These are phyloP conservation scores for Fusarium sp. DNA, from an alignment of 2,329 filamentous ascomycete genomes.

Conservation along the genomic window DNA sequence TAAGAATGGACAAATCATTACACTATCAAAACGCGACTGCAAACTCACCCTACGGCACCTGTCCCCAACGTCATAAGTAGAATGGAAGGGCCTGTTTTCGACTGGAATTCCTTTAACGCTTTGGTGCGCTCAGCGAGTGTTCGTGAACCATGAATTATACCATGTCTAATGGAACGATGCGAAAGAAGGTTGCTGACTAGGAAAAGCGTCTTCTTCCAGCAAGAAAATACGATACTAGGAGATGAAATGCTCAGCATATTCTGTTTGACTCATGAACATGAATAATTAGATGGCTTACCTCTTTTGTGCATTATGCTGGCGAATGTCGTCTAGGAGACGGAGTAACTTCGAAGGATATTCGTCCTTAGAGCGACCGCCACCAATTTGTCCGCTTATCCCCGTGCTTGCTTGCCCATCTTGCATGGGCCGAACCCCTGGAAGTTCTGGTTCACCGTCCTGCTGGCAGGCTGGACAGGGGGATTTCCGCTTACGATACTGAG, in stretches of 20 bases:
- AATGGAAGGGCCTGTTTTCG: neutral
- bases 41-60: neutral
- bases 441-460: neutral
- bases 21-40: no score
- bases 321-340: neutral
- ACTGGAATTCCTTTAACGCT: neutral
- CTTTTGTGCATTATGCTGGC: neutral
- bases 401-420: neutral
- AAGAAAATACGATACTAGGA: neutral
- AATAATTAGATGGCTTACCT: neutral
- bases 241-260: neutral
- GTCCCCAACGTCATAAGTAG: neutral
- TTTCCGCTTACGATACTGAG: neutral
- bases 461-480: neutral
- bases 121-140: neutral
- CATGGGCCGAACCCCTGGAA: fast-evolving
- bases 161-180: neutral
- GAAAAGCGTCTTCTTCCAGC: neutral
- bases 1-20: no score
- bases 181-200: neutral
- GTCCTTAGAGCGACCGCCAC: fast-evolving
- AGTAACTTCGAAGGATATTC: neutral
- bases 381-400: neutral
- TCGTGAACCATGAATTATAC: neutral
- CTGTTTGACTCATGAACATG: no score